phyloP scores from a whole-genome alignment of 116 monocot genomes.

The Cymodocea nodosa region DNA sequence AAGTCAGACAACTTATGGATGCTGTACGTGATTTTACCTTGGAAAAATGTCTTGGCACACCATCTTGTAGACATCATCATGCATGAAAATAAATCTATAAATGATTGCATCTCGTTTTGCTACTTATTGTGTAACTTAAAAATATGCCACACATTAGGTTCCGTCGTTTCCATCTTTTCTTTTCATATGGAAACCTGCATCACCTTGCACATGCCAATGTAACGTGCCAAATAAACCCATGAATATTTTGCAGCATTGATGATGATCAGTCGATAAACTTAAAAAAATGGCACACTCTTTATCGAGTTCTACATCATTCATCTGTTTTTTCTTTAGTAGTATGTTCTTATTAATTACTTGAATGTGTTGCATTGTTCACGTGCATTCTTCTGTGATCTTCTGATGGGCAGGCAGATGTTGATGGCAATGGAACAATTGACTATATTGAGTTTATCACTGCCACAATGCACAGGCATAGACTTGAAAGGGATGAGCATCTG shows the following conservation, averaged over 20 bases:
- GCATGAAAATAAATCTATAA: too few relatives aligned
- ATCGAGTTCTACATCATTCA: too few relatives aligned
- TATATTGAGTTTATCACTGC: slow-evolving; percentile 72
- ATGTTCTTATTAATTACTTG: too few relatives aligned
- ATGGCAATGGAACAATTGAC: slow-evolving; percentile 61
- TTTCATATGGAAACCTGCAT: neutral
- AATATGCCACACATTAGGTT: too few relatives aligned
- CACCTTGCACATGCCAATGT: too few relatives aligned
- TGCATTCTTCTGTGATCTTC: neutral
- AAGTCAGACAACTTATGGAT: slow-evolving; percentile 86
- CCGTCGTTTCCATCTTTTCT: neutral
- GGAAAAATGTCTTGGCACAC: too few relatives aligned
- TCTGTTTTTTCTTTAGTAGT: too few relatives aligned
- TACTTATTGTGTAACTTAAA: too few relatives aligned
- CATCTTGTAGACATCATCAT: too few relatives aligned
- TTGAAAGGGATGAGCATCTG: slow-evolving; percentile 59
- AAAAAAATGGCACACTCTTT: slow-evolving; percentile 42
- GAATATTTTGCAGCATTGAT: slow-evolving; percentile 25
- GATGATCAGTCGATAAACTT: slow-evolving; percentile 62
- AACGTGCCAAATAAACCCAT: too few relatives aligned
- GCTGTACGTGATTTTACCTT: slow-evolving; percentile 36
- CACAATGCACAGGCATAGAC: slow-evolving; percentile 63
- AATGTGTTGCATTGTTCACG: neutral
- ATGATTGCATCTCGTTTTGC: too few relatives aligned
- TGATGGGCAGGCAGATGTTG: slow-evolving; percentile 42